Evolutionary conservation across 345 rosid species (phyloP), one percentile per base, ranked within the genome.

Genomic region (Eutrema yunnanense): DNA sequence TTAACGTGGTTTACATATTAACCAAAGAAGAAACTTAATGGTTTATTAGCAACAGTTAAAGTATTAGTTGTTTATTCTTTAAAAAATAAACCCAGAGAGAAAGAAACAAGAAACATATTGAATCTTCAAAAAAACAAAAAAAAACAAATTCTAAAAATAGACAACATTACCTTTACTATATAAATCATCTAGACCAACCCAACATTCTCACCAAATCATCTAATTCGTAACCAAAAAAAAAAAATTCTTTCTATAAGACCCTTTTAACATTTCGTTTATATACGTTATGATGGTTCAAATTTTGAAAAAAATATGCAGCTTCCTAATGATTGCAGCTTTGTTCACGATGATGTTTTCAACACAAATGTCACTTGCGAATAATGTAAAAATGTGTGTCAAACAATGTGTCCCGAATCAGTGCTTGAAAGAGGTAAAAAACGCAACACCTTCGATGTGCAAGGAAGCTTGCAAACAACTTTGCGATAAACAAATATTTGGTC

Each of bases 391-490:
- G 11, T 67, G 72, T 32, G 27, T 67, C n/a, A 67, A 54, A 9
- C 41, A 30, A 6, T 67, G 72, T 10, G 36, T 67, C 32, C 4
- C 52, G 1, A 42, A 30, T 8, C 62, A 67, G 1, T 67, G 72
- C 9, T 6, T 33, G 19, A 67, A 53, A 54, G 52, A 29, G 10
- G 13, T 43, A 0, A 32, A 42, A 14, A 30, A 54, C 2, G 30
- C 12, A 6, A 67, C 32, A 14, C 62, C 22, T 42, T 2, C 2
- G 2, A 54, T 30, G 7, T 67, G 72, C 2, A 33, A 67, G 2
- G 52, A 42, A 2, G 72, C 63, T 54, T 67, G 72, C 34, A 30
- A 54, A 54, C 42, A 54, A 16, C 52, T 67, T 30, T 67, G 72
- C 72, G 42, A 54, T 42, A 27, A 51, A 26, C 34, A 48, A 64